These are phyloP conservation scores for Scutellaria barbata DNA, from an alignment of 257 asterid species.

Conservation along the genomic window DNA sequence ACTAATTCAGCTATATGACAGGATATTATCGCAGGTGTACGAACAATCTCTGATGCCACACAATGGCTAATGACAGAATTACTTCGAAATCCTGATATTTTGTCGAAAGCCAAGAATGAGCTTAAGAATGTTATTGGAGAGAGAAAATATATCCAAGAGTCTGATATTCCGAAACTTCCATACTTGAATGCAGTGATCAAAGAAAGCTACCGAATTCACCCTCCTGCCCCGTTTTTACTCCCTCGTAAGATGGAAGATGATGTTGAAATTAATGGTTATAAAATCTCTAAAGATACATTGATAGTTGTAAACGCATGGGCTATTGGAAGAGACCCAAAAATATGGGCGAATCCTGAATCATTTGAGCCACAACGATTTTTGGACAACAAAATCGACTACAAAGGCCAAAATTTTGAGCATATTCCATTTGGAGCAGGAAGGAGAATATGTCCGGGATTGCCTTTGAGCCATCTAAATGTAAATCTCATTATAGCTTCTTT, in stretches of 20 bases:
- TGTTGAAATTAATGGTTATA: constrained; percentile 15
- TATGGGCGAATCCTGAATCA: constrained; percentile 24
- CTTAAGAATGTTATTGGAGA: neutral
- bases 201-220: constrained; percentile 22
- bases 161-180: constrained; percentile 24
- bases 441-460: constrained; percentile 30
- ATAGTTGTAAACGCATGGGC: constrained; percentile 30
- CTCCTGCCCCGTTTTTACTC: constrained; percentile 2
- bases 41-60: neutral
- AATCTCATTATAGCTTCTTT: constrained; percentile 26
- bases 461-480: constrained; percentile 19
- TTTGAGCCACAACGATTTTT: constrained; percentile 35
- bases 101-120: constrained; percentile 28
- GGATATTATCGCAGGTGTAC: neutral
- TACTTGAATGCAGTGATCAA: constrained; percentile 26
- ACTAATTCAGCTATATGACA: neutral
- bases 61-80: constrained; percentile 35
- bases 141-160: neutral
- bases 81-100: neutral
- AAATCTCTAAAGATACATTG: neutral
- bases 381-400: constrained; percentile 6
- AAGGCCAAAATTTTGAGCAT: constrained; percentile 24
- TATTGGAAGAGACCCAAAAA: constrained; percentile 13
- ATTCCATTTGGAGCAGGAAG: constrained; percentile 24
- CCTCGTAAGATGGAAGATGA: constrained; percentile 21